Evolutionary conservation across 805 yeast genomes (phyloP).

Genomic region (Jamesozyma piceae): DNA sequence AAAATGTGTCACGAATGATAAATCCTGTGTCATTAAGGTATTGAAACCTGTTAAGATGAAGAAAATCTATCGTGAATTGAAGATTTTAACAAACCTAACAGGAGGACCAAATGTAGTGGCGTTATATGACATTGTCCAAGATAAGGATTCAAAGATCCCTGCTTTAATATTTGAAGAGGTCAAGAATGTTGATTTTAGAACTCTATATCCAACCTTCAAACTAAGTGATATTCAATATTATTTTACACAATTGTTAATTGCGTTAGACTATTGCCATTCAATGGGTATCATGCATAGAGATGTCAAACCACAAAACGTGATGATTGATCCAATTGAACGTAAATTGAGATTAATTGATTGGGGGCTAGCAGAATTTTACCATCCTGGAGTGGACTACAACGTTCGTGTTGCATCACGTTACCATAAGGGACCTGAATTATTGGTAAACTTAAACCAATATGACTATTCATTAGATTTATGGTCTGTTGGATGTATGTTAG

Average conservation of each 20-base stretch:
- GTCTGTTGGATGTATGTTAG: slow-evolving; percentile 89
- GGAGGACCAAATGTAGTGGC: slow-evolving; percentile 77
- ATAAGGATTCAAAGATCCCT: slow-evolving; percentile 76
- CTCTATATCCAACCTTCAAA: slow-evolving; percentile 71
- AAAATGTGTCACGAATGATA: slow-evolving; percentile 49
- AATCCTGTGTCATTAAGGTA: slow-evolving; percentile 76
- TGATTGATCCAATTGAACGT: slow-evolving; percentile 70
- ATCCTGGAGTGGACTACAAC: slow-evolving; percentile 80
- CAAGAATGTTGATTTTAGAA: slow-evolving; percentile 77
- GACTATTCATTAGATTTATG: slow-evolving; percentile 85
- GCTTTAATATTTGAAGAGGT: slow-evolving; percentile 80
- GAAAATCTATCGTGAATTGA: slow-evolving; percentile 85
- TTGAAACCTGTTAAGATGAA: slow-evolving; percentile 88
- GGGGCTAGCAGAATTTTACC: slow-evolving; percentile 93
- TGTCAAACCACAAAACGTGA: slow-evolving; percentile 87
- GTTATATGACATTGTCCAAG: slow-evolving; percentile 77
- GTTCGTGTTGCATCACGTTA: slow-evolving; percentile 88
- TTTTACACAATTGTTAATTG: slow-evolving; percentile 71
- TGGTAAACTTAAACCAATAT: slow-evolving; percentile 73
- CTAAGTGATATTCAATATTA: slow-evolving; percentile 71
- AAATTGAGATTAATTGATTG: slow-evolving; percentile 76
- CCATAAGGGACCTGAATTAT: slow-evolving; percentile 85
- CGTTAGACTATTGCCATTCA: slow-evolving; percentile 81
- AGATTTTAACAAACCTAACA: slow-evolving; percentile 73
- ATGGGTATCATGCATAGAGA: slow-evolving; percentile 94